A percentile compares a stretch with the other conserved stretches of the same genome.
These are phyloP conservation scores for Penicillium paradoxum DNA, from an alignment of 495 filamentous ascomycete genomes.

Conservation along the genomic window DNA sequence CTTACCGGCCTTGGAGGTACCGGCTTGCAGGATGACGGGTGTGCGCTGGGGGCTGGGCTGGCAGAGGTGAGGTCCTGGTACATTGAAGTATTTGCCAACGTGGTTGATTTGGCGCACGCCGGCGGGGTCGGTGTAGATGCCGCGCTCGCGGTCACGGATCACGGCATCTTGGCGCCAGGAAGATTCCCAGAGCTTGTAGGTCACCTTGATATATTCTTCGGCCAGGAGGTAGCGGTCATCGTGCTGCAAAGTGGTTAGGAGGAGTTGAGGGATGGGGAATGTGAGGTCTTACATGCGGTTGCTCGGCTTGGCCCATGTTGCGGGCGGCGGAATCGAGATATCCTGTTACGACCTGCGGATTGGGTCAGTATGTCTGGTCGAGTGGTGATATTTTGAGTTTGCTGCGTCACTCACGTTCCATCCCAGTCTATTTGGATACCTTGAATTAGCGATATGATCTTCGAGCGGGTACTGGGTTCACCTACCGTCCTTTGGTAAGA, in stretches of 20 bases:
- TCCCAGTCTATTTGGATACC: slow-evolving; percentile 33
- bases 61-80: slow-evolving; percentile 60
- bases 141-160: slow-evolving; percentile 47
- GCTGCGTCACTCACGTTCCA: slow-evolving; percentile 48
- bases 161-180: slow-evolving; percentile 68
- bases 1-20: slow-evolving; percentile 59
- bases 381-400: not conserved
- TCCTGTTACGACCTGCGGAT: slow-evolving; percentile 53
- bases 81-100: slow-evolving; percentile 57
- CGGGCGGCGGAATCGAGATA: slow-evolving; percentile 63
- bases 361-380: not conserved
- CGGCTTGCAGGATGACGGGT: slow-evolving; percentile 61
- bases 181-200: slow-evolving; percentile 66
- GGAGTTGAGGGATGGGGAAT: too few species aligned
- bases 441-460: not conserved
- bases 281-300: slow-evolving; percentile 34
- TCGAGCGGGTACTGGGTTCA: not conserved
- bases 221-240: slow-evolving; percentile 64
- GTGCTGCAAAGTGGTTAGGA: slow-evolving; percentile 35
- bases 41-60: slow-evolving; percentile 63
- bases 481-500: slow-evolving; percentile 56
- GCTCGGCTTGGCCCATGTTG: slow-evolving; percentile 53
- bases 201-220: slow-evolving; percentile 62
- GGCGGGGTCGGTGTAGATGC: slow-evolving; percentile 56
- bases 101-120: slow-evolving; percentile 62